These are phyloP conservation scores for Fraxinus latifolia DNA, from an alignment of 305 asterid species.

Conservation along the genomic window DNA sequence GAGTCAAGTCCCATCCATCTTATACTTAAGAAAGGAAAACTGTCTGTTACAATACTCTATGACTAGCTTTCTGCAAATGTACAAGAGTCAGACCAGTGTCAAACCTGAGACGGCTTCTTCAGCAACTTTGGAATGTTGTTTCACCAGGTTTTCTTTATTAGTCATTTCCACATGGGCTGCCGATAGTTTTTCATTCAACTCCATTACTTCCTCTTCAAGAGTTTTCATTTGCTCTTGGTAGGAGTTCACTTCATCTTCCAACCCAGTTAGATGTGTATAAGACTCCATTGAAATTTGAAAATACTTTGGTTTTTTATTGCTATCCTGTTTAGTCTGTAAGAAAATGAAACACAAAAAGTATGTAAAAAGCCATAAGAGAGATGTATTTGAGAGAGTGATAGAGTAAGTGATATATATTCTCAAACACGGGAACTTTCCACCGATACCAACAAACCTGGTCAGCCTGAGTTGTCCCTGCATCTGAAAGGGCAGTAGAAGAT, in stretches of 20 bases:
- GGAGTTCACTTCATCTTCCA: slow-evolving; percentile 89
- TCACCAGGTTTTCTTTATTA: slow-evolving; percentile 76
- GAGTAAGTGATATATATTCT: not conserved
- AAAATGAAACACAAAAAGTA: slow-evolving; percentile 3
- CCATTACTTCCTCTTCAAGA: slow-evolving; percentile 71
- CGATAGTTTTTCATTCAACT: slow-evolving; percentile 68
- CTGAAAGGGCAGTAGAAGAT: slow-evolving; percentile 44
- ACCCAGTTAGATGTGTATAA: slow-evolving; percentile 81
- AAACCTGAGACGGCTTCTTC: slow-evolving; percentile 99
- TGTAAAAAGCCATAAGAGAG: not conserved
- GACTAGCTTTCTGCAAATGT: not conserved
- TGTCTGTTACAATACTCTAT: not conserved
- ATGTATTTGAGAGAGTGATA: slow-evolving; percentile 1
- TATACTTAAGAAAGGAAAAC: not conserved
- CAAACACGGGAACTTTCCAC: slow-evolving; percentile 14
- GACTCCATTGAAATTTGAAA: slow-evolving; percentile 93
- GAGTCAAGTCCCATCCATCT: slow-evolving; percentile 21
- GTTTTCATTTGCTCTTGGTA: slow-evolving; percentile 50
- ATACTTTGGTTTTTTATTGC: slow-evolving; percentile 68
- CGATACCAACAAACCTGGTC: slow-evolving; percentile 52
- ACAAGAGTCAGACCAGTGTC: slow-evolving; percentile 6
- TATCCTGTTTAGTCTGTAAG: slow-evolving; percentile 56
- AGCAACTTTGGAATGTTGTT: slow-evolving; percentile 95
- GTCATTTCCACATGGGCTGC: slow-evolving; percentile 70
- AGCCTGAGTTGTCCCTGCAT: slow-evolving; percentile 37